Percentiles rank a stretch among this genome's conserved stretches.
phyloP scores from a whole-genome alignment of 2,329 filamentous ascomycete species.

The Fusarium sarcochroum region DNA sequence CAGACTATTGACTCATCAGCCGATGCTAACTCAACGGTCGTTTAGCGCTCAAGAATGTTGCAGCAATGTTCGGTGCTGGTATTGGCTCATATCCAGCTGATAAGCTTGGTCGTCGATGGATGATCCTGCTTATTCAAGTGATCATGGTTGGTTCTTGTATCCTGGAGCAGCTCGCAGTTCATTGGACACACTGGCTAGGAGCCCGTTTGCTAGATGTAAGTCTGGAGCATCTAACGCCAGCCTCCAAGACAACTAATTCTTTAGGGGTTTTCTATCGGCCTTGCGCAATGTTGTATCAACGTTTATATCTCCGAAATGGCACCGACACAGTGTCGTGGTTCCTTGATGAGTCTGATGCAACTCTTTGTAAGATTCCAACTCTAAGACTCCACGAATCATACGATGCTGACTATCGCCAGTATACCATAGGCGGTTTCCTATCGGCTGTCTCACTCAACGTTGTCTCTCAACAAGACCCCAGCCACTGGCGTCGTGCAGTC shows the following conservation, averaged over 20 bases:
- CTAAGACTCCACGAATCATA: too few relatives aligned
- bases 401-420: neutral
- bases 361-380: neutral
- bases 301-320: slow-evolving; percentile 11
- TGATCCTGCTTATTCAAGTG: neutral
- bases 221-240: neutral
- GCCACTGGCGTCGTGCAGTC: neutral
- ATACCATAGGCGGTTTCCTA: neutral
- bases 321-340: neutral
- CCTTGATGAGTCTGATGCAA: slow-evolving; percentile 1
- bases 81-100: slow-evolving; percentile 2
- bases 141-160: neutral
- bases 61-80: neutral
- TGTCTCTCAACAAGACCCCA: neutral
- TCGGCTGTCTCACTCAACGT: neutral
- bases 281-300: neutral
- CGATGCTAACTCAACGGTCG: neutral
- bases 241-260: neutral
- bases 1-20: neutral
- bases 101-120: slow-evolving; percentile 4
- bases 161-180: neutral
- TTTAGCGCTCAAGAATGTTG: neutral
- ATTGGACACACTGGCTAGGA: neutral
- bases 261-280: neutral
- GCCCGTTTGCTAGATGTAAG: neutral